Base-by-base conservation (phyloP, 2,329 filamentous ascomycete genomes). In the Fusarium verrucosum region DNA sequence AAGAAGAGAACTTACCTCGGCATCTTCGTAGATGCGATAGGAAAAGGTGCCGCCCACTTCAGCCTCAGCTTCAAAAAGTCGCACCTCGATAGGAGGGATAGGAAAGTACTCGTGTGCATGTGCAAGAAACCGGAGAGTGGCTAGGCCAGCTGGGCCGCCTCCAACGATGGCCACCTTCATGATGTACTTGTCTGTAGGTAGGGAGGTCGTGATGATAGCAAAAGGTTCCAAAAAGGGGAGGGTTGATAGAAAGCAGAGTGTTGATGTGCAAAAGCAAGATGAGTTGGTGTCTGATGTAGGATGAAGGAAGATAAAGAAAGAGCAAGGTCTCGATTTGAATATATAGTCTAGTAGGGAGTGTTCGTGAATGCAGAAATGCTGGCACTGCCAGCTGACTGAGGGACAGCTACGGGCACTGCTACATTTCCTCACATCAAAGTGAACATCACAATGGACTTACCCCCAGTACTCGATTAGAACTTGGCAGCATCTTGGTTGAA, bases 21-120 rank as follows among this genome's bases (percentile, higher is more conserved):
- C 79, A 30, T 82, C 79, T 51, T 83, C 80, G 49, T 83, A 84
- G 5, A 78, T 74, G 7, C 80, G 77, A 53, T 82, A 77, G 20
- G 75, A 73, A 67, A 84, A 83, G 1, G 80, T 82, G 4, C 82
- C 82, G 4, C 81, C 82, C 41, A 84, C 73, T 1, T 75, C 72
- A 9, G 74, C 68, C 51, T 80, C 77, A 19, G 75, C 70, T 70
- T 84, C 82, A 35, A 83, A 83, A 4, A 84, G 69, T 7, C 74
- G 74, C 1, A 72, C 79, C 44, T 82, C 75, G 25, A 83, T 75
- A 4, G 75, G 76, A 0, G 73, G 65, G 0, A 76, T 72, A 5
- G 71, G 70, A 23, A 80, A 78, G 69, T 73, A 79, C 20, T 76
- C 44, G 36, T 79, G 77, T 0, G 78, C 77, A 5, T 75, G 75